Evolutionary conservation across 2,329 filamentous ascomycete genomes (phyloP), one percentile per base, ranked within the genome.

Genomic region (Helotiales sp.): DNA sequence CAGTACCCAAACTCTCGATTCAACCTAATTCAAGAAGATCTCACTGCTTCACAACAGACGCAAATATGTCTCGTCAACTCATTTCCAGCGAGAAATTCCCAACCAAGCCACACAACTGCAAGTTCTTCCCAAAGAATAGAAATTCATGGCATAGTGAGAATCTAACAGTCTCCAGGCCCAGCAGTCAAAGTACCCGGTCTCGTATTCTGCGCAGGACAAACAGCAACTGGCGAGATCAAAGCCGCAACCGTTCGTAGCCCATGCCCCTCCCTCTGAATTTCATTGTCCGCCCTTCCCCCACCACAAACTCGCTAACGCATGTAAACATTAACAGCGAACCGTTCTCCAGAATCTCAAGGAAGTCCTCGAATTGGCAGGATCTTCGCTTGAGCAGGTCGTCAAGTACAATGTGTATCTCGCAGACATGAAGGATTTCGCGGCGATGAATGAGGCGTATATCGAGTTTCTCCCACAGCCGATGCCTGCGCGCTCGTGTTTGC

Each of bases 221-320:
- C 81, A n/a, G 81, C 81, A n/a, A 82, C 80, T 7, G 81, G 81
- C 61, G 81, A 83, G 68, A 83, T 83, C 61, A 82, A 81, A 73
- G 78, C 82, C 65, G 81, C 81, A 43, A 82, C 81, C 15, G 80
- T 82, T 69, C 64, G 78, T 71, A 37, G n/a, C 43, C 45, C 64
- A n/a, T n/a, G n/a, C n/a, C n/a, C n/a, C n/a, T n/a, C n/a, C n/a
- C n/a, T n/a, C n/a, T n/a, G n/a, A n/a, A n/a, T n/a, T 61, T 52
- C 40, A 2, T n/a, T 28, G 5, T n/a, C n/a, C 40, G 2, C 34
- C 49, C 45, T 34, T 64, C 17, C 20, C 22, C 11, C 1, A 5
- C 2, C n/a, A 45, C 17, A n/a, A 45, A 6, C n/a, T 45, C n/a
- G 40, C 40, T 45, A 20, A 45, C n/a, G 17, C 6, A 5, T 8